phyloP scores from a whole-genome alignment of 2,329 filamentous ascomycete genomes.

The Ustulina deusta region DNA sequence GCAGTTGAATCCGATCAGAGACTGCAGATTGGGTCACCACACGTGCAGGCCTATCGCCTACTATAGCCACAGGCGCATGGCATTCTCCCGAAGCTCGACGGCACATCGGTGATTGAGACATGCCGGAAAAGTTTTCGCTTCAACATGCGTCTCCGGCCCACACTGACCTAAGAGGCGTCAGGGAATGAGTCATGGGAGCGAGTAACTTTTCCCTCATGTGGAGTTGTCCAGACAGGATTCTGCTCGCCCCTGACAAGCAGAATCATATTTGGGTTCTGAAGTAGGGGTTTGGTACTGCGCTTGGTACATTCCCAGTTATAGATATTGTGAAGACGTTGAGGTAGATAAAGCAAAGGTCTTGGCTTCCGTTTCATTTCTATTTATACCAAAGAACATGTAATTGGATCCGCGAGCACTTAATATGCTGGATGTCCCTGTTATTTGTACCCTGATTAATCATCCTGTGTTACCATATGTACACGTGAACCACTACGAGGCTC shows the following conservation, averaged over 20 bases:
- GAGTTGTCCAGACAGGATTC: background rate
- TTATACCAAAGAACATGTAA: conserved; percentile 16
- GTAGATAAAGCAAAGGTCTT: conserved; percentile 25
- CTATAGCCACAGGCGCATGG: conserved; percentile 6
- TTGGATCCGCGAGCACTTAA: conserved; percentile 31
- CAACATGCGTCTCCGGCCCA: conserved; percentile 11
- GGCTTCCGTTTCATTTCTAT: conserved; percentile 23
- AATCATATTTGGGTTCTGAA: background rate
- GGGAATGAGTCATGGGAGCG: background rate
- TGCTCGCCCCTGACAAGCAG: background rate
- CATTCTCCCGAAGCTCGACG: background rate
- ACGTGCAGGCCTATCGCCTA: conserved; percentile 5
- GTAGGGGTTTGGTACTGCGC: conserved; percentile 3
- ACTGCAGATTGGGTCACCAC: conserved; percentile 17
- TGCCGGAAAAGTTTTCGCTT: background rate
- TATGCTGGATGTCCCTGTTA: conserved; percentile 19
- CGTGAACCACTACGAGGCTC: background rate
- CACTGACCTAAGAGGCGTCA: conserved; percentile 1
- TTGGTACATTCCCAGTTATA: conserved; percentile 20
- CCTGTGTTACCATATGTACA: conserved; percentile 6
- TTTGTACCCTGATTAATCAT: conserved; percentile 3
- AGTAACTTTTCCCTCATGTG: background rate
- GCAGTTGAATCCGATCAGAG: conserved; percentile 14
- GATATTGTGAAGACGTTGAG: conserved; percentile 20
- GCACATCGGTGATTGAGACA: conserved; percentile 1